Conservation (phyloP, 1,139 yeast species). For the Diutina ranongensis region DNA sequence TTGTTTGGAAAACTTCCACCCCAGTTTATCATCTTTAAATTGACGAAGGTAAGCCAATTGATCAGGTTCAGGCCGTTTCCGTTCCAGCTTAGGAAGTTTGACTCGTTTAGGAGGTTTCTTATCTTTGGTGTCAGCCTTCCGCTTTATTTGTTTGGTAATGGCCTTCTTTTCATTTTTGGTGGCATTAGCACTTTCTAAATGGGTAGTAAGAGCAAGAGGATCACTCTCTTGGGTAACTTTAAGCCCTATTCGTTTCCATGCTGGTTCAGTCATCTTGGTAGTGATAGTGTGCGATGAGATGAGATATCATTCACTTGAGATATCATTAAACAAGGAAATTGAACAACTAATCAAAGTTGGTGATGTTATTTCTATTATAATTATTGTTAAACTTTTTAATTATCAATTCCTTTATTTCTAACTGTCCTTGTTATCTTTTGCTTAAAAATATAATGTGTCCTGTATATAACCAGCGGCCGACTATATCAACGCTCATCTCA, state of each 20-base stretch:
- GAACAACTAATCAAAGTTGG: no score
- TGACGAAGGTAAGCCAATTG: slow-evolving; percentile 67
- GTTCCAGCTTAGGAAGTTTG: slow-evolving; percentile 64
- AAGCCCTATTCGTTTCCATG: slow-evolving; percentile 84
- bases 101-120: slow-evolving; percentile 63
- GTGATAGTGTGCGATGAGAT: background rate
- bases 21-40: slow-evolving; percentile 43
- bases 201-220: slow-evolving; percentile 28
- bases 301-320: no score
- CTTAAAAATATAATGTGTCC: background rate
- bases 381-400: no score
- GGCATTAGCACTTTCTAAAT: slow-evolving; percentile 33
- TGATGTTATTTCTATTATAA: no score
- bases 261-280: slow-evolving; percentile 40
- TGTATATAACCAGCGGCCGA: background rate
- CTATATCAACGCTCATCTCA: background rate
- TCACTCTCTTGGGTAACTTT: slow-evolving; percentile 38
- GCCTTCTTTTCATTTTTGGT: slow-evolving; percentile 36
- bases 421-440: no score
- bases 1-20: slow-evolving; percentile 91
- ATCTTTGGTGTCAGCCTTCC: slow-evolving; percentile 9
- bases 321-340: no score
- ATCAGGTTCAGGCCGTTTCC: slow-evolving; percentile 69
- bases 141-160: slow-evolving; percentile 22
- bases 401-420: background rate